Base-by-base conservation (phyloP, 352 stramenopile genomes). In the Globisporangium splendens region DNA sequence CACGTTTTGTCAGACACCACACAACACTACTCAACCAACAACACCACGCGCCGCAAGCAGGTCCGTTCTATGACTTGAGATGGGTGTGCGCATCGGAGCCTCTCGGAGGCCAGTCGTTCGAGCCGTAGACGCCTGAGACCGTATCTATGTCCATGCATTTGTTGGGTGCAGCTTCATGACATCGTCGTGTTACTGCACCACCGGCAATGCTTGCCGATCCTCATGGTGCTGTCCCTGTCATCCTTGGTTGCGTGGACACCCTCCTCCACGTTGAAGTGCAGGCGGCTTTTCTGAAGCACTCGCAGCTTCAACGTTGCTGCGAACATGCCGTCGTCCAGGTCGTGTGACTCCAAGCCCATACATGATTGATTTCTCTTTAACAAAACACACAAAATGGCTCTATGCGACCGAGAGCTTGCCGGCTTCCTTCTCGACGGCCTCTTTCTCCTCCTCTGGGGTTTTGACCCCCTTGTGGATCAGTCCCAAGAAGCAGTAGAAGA, bases 401-500 rank as follows among this genome's bases (percentile, higher is more conserved):
- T 43, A 43, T 17, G 38, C 38, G 38, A 43, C 38, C 38, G 38
- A 43, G 11, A 43, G 38, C 38, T 43, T 43, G 38, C 14, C 38
- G 11, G 14, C 10, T 17, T 43, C 14, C 14, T 43, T 17, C 38
- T 13, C 38, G 14, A 3, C 38, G 38, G 10, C 38, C 14, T 3
- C 11, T 17, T 43, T 13, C 14, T 43, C 11, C 38, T 43, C 38
- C 11, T 43, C 14, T 17, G 10, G 11, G 38, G 38, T 17, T 8
- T 43, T 43, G 11, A 43, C 38, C 1, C 38, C 38, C 14, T 43
- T 43, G 38, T 43, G 20, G 47, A 69, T 54, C 28, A 72, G 33
- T 12, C 51, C 43, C 47, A 69, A 49, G 38, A 62, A 64, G 22
- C 69, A 72, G 33, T 66, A 64, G 41, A 69, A 61, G 22, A 63